Evolutionary conservation across 2,329 filamentous ascomycete genomes (phyloP).

Genomic region (Fusarium nodosum): DNA sequence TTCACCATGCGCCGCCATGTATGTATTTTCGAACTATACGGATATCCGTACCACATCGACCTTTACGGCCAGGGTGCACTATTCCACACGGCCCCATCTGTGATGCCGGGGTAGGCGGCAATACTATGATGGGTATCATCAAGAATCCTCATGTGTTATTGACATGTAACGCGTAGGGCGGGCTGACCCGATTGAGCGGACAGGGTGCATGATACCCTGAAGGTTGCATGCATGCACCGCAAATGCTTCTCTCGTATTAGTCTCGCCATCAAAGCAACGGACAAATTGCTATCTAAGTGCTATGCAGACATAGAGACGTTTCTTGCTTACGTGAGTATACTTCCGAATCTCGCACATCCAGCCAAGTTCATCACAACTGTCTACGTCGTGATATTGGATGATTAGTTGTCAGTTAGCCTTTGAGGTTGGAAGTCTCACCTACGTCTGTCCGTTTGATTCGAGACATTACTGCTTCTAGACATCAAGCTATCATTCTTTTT

Average conservation of each 20-base stretch:
- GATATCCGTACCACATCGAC: background rate
- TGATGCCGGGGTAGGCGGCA: slow-evolving; percentile 2
- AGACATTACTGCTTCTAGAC: slow-evolving; percentile 5
- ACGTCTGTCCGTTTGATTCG: slow-evolving; percentile 2
- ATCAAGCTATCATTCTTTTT: slow-evolving; percentile 8
- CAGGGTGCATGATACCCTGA: background rate
- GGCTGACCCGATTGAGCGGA: slow-evolving; percentile 12
- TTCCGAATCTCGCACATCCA: background rate
- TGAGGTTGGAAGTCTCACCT: slow-evolving; percentile 1
- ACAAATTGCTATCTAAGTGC: background rate
- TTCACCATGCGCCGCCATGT: background rate
- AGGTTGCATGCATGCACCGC: background rate
- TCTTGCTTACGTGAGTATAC: slow-evolving; percentile 5
- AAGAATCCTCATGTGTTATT: slow-evolving; percentile 10
- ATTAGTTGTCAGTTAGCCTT: slow-evolving; percentile 6
- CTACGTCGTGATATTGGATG: slow-evolving; percentile 4
- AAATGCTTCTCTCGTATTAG: slow-evolving; percentile 7
- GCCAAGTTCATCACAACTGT: background rate
- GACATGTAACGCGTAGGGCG: slow-evolving; percentile 9
- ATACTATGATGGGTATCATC: slow-evolving; percentile 3
- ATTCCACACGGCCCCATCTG: background rate
- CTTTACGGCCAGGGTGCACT: background rate
- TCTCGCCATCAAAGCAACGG: slow-evolving; percentile 3
- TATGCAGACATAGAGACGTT: slow-evolving; percentile 1
- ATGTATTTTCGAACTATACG: background rate